phyloP scores from a whole-genome alignment of 352 stramenopile species.

The Elongisporangium anandrum region DNA sequence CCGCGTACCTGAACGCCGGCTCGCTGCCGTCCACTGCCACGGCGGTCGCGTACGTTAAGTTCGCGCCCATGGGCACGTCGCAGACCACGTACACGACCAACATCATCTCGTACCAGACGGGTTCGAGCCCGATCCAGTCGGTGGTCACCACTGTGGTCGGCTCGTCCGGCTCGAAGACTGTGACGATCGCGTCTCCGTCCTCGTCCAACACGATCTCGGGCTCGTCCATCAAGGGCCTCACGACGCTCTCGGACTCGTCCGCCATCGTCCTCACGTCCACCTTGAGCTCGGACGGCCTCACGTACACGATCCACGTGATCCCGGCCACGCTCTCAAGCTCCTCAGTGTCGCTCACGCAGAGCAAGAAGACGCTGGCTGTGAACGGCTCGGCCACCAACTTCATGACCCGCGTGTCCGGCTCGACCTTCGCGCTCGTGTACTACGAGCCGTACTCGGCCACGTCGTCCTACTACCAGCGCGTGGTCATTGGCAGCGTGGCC shows the following conservation, averaged over 20 bases:
- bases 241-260: conserved; percentile 56
- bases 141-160: conserved; percentile 50
- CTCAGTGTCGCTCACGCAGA: conserved; percentile 32
- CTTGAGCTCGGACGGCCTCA: conserved; percentile 29
- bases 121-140: conserved; percentile 29
- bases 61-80: conserved; percentile 45
- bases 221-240: conserved; percentile 51
- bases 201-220: conserved; percentile 44
- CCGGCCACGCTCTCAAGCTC: conserved; percentile 42
- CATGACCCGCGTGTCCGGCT: conserved; percentile 57
- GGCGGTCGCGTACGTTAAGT: conserved; percentile 49
- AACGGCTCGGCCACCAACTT: conserved; percentile 70
- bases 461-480: conserved; percentile 45
- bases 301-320: conserved; percentile 37
- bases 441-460: conserved; percentile 60
- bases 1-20: conserved; percentile 54
- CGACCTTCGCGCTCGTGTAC: conserved; percentile 55
- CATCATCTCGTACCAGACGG: conserved; percentile 59
- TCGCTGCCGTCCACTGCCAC: conserved; percentile 42
- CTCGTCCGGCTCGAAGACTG: conserved; percentile 38
- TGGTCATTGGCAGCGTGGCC: conserved; percentile 44
- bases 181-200: conserved; percentile 32
- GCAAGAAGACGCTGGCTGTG: conserved; percentile 36
- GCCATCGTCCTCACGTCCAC: conserved; percentile 50
- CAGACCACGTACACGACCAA: conserved; percentile 40